Conservation (phyloP, 2,329 filamentous ascomycete species). For the Scytalidium sp. region DNA sequence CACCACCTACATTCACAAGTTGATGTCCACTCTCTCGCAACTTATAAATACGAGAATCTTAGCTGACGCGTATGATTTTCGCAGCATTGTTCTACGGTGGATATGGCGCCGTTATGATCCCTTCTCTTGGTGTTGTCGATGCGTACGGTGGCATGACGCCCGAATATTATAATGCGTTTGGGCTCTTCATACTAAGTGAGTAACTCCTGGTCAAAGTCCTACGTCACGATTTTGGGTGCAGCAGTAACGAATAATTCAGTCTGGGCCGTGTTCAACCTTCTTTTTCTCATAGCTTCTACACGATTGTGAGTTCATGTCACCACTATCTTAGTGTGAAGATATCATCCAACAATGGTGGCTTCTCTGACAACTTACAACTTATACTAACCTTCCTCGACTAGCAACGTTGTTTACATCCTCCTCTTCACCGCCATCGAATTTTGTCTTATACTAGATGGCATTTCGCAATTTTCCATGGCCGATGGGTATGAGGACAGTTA, state of each 20-base stretch:
- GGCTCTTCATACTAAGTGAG: conserved; percentile 45
- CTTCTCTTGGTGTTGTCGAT: conserved; percentile 40
- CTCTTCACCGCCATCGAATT: conserved; percentile 46
- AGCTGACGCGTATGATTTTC: too few species aligned
- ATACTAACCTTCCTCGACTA: conserved; percentile 7
- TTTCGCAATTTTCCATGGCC: conserved; percentile 42
- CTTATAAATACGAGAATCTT: too few species aligned
- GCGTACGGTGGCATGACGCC: conserved; percentile 39
- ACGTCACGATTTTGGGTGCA: background rate
- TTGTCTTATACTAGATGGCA: conserved; percentile 39
- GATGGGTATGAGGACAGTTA: conserved; percentile 35
- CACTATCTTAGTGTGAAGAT: too few species aligned
- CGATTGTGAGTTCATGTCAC: conserved; percentile 26
- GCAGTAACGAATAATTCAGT: conserved; percentile 21
- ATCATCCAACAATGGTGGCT: background rate
- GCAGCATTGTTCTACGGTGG: conserved; percentile 46
- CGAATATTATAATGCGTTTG: conserved; percentile 46
- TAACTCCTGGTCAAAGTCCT: conserved; percentile 5
- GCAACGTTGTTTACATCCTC: conserved; percentile 43
- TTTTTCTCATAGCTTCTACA: conserved; percentile 42
- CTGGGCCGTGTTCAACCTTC: conserved; percentile 44
- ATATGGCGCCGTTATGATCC: conserved; percentile 45
- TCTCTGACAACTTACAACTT: background rate
- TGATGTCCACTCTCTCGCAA: too few species aligned
- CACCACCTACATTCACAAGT: too few species aligned